Evolutionary conservation across 768 basidiomycete genomes (phyloP).

Genomic region (Suillus plorans): DNA sequence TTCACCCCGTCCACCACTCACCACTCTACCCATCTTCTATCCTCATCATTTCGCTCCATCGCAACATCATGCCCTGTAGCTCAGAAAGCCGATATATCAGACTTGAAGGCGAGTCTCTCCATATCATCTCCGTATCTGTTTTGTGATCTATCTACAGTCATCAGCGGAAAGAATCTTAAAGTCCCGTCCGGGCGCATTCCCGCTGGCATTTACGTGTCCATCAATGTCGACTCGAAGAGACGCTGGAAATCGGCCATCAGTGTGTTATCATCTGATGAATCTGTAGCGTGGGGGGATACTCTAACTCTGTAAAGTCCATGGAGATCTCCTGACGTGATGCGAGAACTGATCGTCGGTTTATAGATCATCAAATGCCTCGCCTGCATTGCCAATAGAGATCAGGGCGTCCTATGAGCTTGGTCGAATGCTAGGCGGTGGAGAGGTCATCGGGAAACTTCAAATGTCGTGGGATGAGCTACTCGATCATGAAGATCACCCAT

Average conservation of each 20-base stretch:
- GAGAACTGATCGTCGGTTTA: too few species aligned
- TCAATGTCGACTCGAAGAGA: too few species aligned
- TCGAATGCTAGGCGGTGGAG: too few species aligned
- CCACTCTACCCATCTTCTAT: background rate
- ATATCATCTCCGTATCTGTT: background rate
- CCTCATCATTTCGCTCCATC: background rate
- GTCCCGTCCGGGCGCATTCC: background rate
- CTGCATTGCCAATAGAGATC: too few species aligned
- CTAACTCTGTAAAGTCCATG: too few species aligned
- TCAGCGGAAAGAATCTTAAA: background rate
- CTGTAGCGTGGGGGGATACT: too few species aligned
- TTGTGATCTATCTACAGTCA: background rate
- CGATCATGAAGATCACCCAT: background rate
- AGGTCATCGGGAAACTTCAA: background rate
- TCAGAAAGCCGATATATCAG: background rate
- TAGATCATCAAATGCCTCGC: too few species aligned
- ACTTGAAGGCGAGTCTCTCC: background rate
- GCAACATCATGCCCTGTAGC: background rate
- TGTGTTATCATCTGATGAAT: too few species aligned
- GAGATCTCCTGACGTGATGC: too few species aligned
- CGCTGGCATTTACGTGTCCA: too few species aligned
- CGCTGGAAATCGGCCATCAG: too few species aligned
- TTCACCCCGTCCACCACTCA: background rate
- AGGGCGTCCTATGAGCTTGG: too few species aligned
- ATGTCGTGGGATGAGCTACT: background rate